These are phyloP conservation scores for Coemansia biformis DNA, from an alignment of 192 early-diverging fungal species.

Conservation along the genomic window DNA sequence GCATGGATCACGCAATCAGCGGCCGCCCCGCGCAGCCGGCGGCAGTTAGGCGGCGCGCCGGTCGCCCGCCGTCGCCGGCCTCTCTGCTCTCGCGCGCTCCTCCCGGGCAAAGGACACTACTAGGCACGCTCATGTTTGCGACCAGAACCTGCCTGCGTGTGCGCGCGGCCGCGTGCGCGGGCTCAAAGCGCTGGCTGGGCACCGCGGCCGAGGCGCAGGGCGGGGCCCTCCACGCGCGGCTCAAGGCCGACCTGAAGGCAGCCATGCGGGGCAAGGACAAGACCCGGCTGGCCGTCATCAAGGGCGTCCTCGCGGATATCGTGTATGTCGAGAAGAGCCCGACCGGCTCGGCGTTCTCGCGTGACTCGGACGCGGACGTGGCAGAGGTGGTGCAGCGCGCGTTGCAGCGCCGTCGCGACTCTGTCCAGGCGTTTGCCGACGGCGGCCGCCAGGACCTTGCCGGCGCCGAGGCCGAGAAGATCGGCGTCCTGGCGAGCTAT, in stretches of 20 bases:
- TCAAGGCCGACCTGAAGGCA: constrained; percentile 76
- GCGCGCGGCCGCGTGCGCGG: background rate
- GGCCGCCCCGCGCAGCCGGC: too few species aligned
- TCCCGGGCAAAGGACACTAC: background rate
- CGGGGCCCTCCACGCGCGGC: constrained; percentile 16
- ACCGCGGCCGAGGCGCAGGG: too few species aligned
- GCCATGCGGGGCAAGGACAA: constrained; percentile 76
- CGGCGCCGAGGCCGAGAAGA: constrained; percentile 65
- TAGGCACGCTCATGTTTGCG: too few species aligned
- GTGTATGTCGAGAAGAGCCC: constrained; percentile 70
- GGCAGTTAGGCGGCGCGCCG: too few species aligned
- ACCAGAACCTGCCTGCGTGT: background rate
- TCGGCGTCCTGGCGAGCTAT: constrained; percentile 63
- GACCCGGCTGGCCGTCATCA: constrained; percentile 55
- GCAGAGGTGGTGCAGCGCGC: constrained; percentile 67
- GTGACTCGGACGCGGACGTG: constrained; percentile 57
- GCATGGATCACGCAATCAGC: background rate
- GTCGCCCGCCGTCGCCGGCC: too few species aligned
- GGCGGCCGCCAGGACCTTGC: constrained; percentile 73
- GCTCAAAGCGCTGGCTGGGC: too few species aligned
- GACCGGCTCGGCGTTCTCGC: constrained; percentile 19
- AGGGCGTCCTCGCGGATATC: constrained; percentile 73
- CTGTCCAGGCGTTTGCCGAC: constrained; percentile 58
- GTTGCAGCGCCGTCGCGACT: constrained; percentile 78
- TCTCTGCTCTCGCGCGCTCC: too few species aligned